Conservation (phyloP, 73 alveolate genomes). For the Tetrahymena elliotti region DNA sequence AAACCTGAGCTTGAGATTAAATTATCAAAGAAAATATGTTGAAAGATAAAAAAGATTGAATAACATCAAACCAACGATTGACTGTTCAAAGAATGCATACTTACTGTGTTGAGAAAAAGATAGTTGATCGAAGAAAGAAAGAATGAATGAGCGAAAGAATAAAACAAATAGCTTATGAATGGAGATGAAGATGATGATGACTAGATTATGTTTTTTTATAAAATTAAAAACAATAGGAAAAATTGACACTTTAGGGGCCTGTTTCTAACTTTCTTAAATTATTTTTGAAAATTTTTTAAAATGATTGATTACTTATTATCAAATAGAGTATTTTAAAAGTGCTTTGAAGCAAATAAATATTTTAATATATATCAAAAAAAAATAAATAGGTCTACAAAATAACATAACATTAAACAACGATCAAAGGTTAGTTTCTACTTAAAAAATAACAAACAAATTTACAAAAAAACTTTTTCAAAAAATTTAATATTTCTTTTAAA, state of each 20-base stretch:
- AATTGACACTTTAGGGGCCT: not conserved
- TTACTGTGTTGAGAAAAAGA: not conserved
- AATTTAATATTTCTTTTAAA: too few relatives aligned
- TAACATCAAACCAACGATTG: not conserved
- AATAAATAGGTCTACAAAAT: too few relatives aligned
- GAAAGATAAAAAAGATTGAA: not conserved
- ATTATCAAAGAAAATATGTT: not conserved
- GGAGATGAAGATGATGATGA: not conserved
- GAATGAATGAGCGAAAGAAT: not conserved
- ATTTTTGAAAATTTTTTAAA: too few relatives aligned
- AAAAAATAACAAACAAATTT: too few relatives aligned
- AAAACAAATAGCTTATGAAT: not conserved
- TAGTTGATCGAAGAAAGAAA: not conserved
- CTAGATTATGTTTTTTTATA: not conserved
- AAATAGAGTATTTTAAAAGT: not conserved
- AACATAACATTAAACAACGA: too few relatives aligned
- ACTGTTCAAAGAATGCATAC: not conserved
- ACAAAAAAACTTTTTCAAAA: not conserved
- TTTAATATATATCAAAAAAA: not conserved
- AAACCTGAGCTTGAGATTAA: not conserved
- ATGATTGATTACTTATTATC: not conserved
- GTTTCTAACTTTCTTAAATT: not conserved
- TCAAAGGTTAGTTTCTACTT: not conserved
- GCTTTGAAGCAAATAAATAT: too few relatives aligned
- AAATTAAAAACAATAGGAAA: not conserved